A percentile compares a stretch with the other conserved stretches of the same genome.
Evolutionary conservation across 73 alveolate genomes (phyloP).

Genomic region (Symbiodinium natans): DNA sequence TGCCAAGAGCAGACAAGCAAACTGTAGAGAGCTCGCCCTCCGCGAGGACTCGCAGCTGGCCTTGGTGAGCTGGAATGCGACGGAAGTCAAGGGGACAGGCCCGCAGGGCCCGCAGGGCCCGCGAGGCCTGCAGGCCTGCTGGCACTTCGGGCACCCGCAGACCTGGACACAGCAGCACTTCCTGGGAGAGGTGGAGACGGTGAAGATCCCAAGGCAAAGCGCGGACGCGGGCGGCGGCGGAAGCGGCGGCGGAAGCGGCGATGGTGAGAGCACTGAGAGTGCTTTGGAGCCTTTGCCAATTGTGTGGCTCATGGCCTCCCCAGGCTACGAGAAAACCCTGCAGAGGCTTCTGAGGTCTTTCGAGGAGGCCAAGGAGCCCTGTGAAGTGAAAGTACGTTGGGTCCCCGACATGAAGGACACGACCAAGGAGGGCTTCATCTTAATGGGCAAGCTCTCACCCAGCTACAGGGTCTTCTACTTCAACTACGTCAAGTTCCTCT

Average conservation of each 20-base stretch:
- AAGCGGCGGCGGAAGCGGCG: too few species aligned
- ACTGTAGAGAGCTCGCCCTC: background rate
- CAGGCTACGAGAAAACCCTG: background rate
- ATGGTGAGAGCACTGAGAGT: background rate
- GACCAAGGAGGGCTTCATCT: background rate
- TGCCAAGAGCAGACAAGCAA: background rate
- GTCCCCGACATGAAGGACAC: constrained; percentile 66
- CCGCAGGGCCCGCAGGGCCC: too few species aligned
- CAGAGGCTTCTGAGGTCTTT: background rate
- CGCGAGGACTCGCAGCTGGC: background rate
- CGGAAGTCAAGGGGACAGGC: too few species aligned
- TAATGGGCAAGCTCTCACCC: background rate
- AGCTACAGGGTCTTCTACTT: background rate
- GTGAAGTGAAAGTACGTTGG: constrained; percentile 25
- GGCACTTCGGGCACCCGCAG: constrained; percentile 35
- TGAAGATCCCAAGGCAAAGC: too few species aligned
- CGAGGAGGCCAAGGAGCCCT: constrained; percentile 27
- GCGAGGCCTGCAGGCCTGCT: background rate
- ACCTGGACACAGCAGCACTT: constrained; percentile 62
- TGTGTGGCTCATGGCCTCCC: constrained; percentile 71
- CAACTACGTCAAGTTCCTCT: constrained; percentile 38
- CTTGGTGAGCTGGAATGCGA: background rate
- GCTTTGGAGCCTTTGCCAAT: background rate
- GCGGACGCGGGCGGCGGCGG: too few species aligned
- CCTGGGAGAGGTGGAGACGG: background rate